Evolutionary conservation across 2,329 filamentous ascomycete species (phyloP), one percentile per base, ranked within the genome.

Genomic region (Lachnellula hyalina): DNA sequence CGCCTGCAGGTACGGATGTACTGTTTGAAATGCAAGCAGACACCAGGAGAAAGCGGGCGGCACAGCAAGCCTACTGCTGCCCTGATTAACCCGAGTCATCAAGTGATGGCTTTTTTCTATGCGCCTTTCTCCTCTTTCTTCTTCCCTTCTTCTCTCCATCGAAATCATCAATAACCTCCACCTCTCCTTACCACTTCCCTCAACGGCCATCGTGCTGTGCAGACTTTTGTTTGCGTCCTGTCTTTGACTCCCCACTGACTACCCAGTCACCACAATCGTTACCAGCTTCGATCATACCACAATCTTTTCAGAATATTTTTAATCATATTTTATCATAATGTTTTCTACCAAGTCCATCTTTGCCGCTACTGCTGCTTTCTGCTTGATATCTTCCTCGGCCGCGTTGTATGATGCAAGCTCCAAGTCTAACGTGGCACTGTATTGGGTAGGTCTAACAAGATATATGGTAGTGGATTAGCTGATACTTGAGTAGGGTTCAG

Each of bases 351-450:
- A 60, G 46, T 63, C 56, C 45, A 34, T 66, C 36, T 49, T 61
- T 46, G 60, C 63, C 17, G 65, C 66, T 15, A 58, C 61, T 47
- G 61, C 63, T 51, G 60, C 61, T 32, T 58, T 68, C 51, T 61
- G 59, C 32, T 46, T 68, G 38, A 56, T 67, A 36, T 45, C 61
- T 50, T 59, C 61, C 45, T 50, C 58, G 38, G 42, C 56, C 14
- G 58, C 68, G 52, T 42, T 55, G 23, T 73, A 73, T 56, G 63
- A 67, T 53, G 59, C 66, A 32, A 59, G 51, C 4, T 69, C 69
- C 0, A 71, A 72, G 51, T 67, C 66, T 41, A 76, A 76, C 57
- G 66, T 75, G 35, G 74, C 68, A 7, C 67, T 75, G 4, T 77
- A 76, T 58, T 77, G 71, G 62, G 74, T 75, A 67, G 54, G 65